Percentiles rank a stretch among this genome's conserved stretches.
phyloP scores from a whole-genome alignment of 1,284 basidiomycete genomes.

The Takashimella koratensis region DNA sequence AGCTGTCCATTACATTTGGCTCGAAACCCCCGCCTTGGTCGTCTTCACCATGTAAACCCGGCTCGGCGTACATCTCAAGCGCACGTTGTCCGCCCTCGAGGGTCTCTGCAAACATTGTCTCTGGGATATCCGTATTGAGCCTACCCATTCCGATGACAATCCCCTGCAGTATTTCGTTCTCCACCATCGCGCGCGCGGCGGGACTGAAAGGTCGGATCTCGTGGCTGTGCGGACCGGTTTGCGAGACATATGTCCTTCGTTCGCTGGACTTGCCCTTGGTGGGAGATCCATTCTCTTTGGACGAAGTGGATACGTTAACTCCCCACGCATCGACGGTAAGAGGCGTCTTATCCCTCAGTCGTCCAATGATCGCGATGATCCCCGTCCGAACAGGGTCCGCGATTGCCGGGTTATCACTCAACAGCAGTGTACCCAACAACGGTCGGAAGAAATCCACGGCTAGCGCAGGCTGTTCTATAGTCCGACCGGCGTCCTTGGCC shows the following conservation, averaged over 20 bases:
- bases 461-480: slow-evolving; percentile 54
- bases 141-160: slow-evolving; percentile 83
- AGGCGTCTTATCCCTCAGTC: slow-evolving; percentile 35
- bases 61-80: slow-evolving; percentile 11
- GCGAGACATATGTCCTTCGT: slow-evolving; percentile 34
- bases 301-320: neutral
- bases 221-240: slow-evolving; percentile 46
- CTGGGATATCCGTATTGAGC: slow-evolving; percentile 57
- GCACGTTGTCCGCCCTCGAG: slow-evolving; percentile 15
- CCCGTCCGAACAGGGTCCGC: slow-evolving; percentile 70
- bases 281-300: neutral
- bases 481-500: slow-evolving; percentile 13
- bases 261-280: neutral
- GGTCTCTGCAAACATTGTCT: slow-evolving; percentile 28
- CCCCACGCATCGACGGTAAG: slow-evolving; percentile 39
- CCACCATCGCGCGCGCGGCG: slow-evolving; percentile 61
- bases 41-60: neutral
- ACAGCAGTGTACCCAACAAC: slow-evolving; percentile 79
- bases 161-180: slow-evolving; percentile 73
- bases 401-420: slow-evolving; percentile 72
- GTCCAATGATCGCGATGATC: slow-evolving; percentile 71
- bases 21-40: neutral
- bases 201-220: slow-evolving; percentile 54
- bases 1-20: no score
- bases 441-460: slow-evolving; percentile 85